Evolutionary conservation across 768 basidiomycete genomes (phyloP).

Genomic region (Saitozyma podzolica): DNA sequence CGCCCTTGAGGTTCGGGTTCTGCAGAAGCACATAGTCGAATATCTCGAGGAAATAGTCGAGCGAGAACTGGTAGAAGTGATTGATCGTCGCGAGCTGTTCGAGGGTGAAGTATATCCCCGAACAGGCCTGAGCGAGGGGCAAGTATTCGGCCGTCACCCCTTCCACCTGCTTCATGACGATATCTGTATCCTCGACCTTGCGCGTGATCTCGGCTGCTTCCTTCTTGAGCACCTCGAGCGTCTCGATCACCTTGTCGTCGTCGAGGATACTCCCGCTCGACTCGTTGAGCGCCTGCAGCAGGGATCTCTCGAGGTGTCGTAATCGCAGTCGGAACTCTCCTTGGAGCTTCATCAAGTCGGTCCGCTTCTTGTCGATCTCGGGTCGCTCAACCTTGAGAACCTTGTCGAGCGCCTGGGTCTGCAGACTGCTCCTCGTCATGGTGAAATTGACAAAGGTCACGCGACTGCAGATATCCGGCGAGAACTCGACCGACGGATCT

Average conservation of each 20-base stretch:
- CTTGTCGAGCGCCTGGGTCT: constrained; percentile 96
- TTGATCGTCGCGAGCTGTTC: constrained; percentile 91
- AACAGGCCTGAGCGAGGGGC: constrained; percentile 92
- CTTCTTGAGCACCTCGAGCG: constrained; percentile 88
- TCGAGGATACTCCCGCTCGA: constrained; percentile 96
- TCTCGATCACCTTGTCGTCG: constrained; percentile 91
- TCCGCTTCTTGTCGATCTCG: constrained; percentile 90
- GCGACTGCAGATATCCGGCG: constrained; percentile 96
- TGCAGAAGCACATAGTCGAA: constrained; percentile 92
- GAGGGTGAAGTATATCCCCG: constrained; percentile 92
- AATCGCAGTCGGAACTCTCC: constrained; percentile 94
- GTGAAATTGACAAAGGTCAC: constrained; percentile 96
- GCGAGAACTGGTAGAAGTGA: constrained; percentile 98
- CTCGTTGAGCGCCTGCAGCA: constrained; percentile 93
- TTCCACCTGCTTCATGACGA: constrained; percentile 94
- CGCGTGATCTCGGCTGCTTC: constrained; percentile 94
- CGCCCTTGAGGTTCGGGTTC: constrained; percentile 81
- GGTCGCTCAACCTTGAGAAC: constrained; percentile 96
- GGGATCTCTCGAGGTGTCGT: constrained; percentile 84
- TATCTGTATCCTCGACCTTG: constrained; percentile 94
- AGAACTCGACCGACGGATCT: constrained; percentile 95
- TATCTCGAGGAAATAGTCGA: constrained; percentile 96
- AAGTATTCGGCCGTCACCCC: constrained; percentile 92
- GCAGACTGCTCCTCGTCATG: constrained; percentile 97
- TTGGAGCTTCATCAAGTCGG: constrained; percentile 96